Base-by-base conservation (phyloP, 148 eudicot species). In the Vaccinium vitisidaea region DNA sequence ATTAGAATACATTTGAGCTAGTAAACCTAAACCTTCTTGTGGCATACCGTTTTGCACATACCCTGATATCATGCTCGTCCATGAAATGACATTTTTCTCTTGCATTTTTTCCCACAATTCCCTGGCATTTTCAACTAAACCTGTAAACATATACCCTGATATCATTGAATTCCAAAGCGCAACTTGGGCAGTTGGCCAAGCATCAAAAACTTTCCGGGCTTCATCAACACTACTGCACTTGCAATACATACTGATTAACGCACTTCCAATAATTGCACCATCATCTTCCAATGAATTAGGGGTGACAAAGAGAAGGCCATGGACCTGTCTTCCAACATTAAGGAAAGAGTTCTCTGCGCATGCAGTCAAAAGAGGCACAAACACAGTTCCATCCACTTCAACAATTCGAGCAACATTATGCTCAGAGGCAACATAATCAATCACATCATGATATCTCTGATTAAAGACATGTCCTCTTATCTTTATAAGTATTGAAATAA, bases 161-260 rank as follows among this genome's bases (percentile, higher is more conserved):
- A 88, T 86, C 83, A 86, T 70, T 36, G 90, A 48, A 84, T 86
- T 86, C 85, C 90, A 86, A 49, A 76, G 83, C 2, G 84, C 82
- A 39, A 86, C 61, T 23, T 43, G 56, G 59, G 55, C 52, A 58
- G 79, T 75, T 61, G 16, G 53, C 88, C 70, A 77, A 48, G 27
- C 39, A 79, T 89, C 84, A 82, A 89, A 89, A 48, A 84, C 82
- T 63, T 82, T 84, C 12, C 84, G 84, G 63, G 88, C 90, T 59
- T 77, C 85, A 79, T 36, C 79, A 82, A 86, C 71, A 73, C 50
- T 81, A 50, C 46, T 11, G 75, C 90, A 86, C 84, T 84, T 89
- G 83, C 79, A 23, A 69, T 89, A 89, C 90, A 86, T 89, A 78
- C 84, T 88, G 55, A 84, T 89, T 46, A 88, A 79, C 77, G 88